Evolutionary conservation across 164 flowering plant genomes (phyloP), one percentile per base, ranked within the genome.

Genomic region (Paratinospora sagittata): DNA sequence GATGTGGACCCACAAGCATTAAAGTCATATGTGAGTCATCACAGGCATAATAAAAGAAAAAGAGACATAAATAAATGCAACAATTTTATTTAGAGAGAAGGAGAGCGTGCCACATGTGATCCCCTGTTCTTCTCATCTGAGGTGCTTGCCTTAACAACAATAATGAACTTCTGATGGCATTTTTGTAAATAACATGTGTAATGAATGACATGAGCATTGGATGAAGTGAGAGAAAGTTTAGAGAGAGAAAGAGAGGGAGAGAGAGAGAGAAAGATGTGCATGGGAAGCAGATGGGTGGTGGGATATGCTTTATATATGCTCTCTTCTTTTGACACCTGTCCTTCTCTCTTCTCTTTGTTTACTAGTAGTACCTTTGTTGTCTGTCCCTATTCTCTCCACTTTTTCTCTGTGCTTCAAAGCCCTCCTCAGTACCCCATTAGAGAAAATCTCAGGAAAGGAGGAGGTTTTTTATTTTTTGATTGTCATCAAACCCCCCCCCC

Each of bases 311-410:
- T 77, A 60, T 69, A 64, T 70, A 68, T 70, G 65, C 68, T 47
- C 12, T 77, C 37, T n/a, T 49, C 36, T 45, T 17, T 43, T 58
- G 76, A 73, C 80, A 77, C 76, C 68, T 77, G 80, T 77, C 77
- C 64, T 14, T 45, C 27, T 64, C 57, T 27, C 23, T 64, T 49
- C 65, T 62, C 65, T 34, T 63, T 49, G 61, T 62, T 62, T 34
- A 55, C 37, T 57, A n/a, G 19, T 61, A 10, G 27, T 47, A 5
- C 16, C 57, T 69, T 55, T 26, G 63, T 23, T 11, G 6, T 23
- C 30, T 23, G n/a, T 34, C 62, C 14, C 30, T 27, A 8, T 30
- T 55, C 26, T 37, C 23, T 34, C 5, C 52, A 27, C 26, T 23
- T 9, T n/a, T n/a, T 27, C 19, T 47, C 66, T 68, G 13, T 47